phyloP scores from a whole-genome alignment of 148 eudicot genomes.

The Arbutus unedo region DNA sequence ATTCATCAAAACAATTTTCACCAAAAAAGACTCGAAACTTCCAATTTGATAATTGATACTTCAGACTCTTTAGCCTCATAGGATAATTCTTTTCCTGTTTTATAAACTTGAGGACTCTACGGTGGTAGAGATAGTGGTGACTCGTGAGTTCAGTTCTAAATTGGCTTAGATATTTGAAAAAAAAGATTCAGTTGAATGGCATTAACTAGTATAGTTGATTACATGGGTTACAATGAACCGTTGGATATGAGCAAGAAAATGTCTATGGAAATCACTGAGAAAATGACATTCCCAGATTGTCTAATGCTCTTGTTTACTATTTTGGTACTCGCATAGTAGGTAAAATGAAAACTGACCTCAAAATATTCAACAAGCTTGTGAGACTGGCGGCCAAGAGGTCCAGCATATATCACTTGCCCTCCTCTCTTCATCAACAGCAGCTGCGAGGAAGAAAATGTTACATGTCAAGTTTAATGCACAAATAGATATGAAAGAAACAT shows the following conservation, averaged over 20 bases:
- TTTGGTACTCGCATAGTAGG: neutral
- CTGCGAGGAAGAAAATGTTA: slow-evolving; percentile 11
- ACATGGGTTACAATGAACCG: neutral
- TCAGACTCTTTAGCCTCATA: neutral
- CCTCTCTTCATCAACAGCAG: slow-evolving; percentile 42
- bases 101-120: neutral
- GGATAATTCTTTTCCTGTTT: neutral
- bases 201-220: neutral
- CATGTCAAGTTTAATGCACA: neutral
- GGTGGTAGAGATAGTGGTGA: neutral
- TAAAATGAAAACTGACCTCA: slow-evolving; percentile 23
- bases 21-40: neutral
- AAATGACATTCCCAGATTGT: neutral
- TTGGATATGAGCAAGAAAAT: slow-evolving; percentile 26
- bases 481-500: neutral
- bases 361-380: slow-evolving; percentile 34
- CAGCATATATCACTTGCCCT: neutral
- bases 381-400: slow-evolving; percentile 35
- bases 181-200: neutral
- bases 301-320: neutral
- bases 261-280: neutral
- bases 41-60: neutral
- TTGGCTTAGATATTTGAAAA: neutral
- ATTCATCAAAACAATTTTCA: neutral
- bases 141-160: neutral